These are phyloP conservation scores for Leccinum laetum DNA, from an alignment of 1,284 basidiomycete genomes.

Conservation along the genomic window DNA sequence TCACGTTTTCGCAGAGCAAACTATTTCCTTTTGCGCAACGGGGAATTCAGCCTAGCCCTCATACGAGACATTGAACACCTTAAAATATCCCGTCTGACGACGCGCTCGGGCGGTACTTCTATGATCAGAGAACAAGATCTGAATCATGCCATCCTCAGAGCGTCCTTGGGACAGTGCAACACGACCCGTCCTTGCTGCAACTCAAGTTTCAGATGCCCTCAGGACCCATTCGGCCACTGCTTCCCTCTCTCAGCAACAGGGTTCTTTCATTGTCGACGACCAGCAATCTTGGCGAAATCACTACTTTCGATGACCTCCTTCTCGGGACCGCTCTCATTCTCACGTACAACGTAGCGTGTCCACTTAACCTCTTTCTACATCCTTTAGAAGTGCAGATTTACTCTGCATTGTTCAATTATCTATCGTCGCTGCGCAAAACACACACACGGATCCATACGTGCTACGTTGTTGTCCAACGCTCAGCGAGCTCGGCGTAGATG, in stretches of 20 bases:
- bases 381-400: slow-evolving; percentile 75
- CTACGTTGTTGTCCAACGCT: slow-evolving; percentile 77
- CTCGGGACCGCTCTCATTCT: slow-evolving; percentile 78
- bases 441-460: slow-evolving; percentile 78
- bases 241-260: slow-evolving; percentile 60
- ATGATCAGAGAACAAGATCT: slow-evolving; percentile 89
- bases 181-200: slow-evolving; percentile 69
- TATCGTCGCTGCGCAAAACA: slow-evolving; percentile 81
- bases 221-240: slow-evolving; percentile 76
- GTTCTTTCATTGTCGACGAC: slow-evolving; percentile 33
- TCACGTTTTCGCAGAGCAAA: slow-evolving; percentile 51
- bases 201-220: slow-evolving; percentile 75
- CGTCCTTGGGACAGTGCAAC: slow-evolving; percentile 84
- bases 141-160: slow-evolving; percentile 77
- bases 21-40: slow-evolving; percentile 87
- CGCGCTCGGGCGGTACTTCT: slow-evolving; percentile 59
- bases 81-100: slow-evolving; percentile 72
- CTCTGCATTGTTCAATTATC: slow-evolving; percentile 77
- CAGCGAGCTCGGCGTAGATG: slow-evolving; percentile 80
- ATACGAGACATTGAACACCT: slow-evolving; percentile 83
- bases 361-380: slow-evolving; percentile 87
- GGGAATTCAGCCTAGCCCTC: slow-evolving; percentile 80
- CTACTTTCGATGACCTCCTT: slow-evolving; percentile 70
- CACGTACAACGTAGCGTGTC: slow-evolving; percentile 77
- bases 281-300: slow-evolving; percentile 37